Base-by-base conservation (phyloP, 2,329 filamentous ascomycete genomes). In the Emmonsia crescens region DNA sequence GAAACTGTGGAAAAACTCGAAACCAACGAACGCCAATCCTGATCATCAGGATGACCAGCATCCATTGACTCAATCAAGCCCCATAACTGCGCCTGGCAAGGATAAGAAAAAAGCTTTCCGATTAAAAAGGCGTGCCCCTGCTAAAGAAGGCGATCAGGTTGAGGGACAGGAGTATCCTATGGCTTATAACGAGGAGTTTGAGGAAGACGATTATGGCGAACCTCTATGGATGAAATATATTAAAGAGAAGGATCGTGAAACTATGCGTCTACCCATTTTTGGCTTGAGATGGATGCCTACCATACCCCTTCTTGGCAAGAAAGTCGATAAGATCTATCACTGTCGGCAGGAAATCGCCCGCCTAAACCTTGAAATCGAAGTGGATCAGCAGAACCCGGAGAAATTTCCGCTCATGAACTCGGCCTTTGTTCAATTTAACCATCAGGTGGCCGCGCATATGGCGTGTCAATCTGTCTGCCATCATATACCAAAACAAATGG, bases 381-480 rank as follows among this genome's bases (percentile, higher is more conserved):
- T 87, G 52, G 94, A 97, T 66, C 94, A 99, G 72, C 82, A 87
- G 60, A 82, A 94, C 57, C 88, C 89, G 0, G 92, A 96, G 66
- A 85, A 87, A 4, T 97, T 91, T 65, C 92, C 93, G 0, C 77
- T 92, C 55, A 95, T 96, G 91, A 96, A 89, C 69, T 96, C 93
- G 0, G 94, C 94, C 0, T 99, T 99, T 68, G 91, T 99, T 64
- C 94, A 99, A 72, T 99, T 99, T 81, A 96, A 99, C 70, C 89
- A 96, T 71, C 94, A 99, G 72, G 89, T 96, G 1, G 92, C 93
- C 5, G 94, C 94, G 0, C 94, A 99, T 70, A 97, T 99, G 94
- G 94, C 93, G 62, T 96, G 91, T 72, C 94, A 99, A 73, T 86
- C 90, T 56, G 82, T 95, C 54, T 91, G 89, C 46, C 91, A 97